Base-by-base conservation (phyloP, 257 asterid genomes). In the Cinchona pubescens region DNA sequence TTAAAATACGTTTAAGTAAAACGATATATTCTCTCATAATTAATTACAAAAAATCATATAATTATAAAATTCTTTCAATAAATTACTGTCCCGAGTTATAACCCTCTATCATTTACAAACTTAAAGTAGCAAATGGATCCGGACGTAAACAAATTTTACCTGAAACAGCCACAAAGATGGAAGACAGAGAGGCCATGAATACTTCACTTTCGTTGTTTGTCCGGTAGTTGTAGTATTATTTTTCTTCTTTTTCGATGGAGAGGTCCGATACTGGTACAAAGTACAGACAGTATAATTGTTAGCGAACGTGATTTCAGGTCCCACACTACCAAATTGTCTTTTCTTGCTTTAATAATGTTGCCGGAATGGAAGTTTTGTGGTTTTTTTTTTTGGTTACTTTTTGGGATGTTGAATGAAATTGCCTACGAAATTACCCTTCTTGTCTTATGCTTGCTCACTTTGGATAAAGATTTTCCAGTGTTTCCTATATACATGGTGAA, bases 141-240 rank as follows among this genome's bases (percentile, higher is more conserved):
- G n/a, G n/a, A n/a, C n/a, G n/a, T n/a, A n/a, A n/a, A n/a, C n/a
- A n/a, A n/a, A n/a, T n/a, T n/a, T n/a, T n/a, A n/a, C n/a, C n/a
- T n/a, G n/a, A n/a, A n/a, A n/a, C n/a, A 19, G 61, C 42, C 73
- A n/a, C 10, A 25, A 15, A 43, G 23, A 27, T 19, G 59, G 21
- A 21, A 19, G n/a, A 30, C 42, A n/a, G 16, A 32, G 7, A 14
- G 53, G 35, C 58, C 51, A 38, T 12, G 16, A 1, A 5, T 67
- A 37, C 59, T 45, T 29, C 73, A 7, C 59, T 68, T 45, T 68
- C 40, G 40, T 45, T 45, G 37, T 23, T 30, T 71, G 75, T 71
- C 66, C 75, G 27, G 18, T 25, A 58, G 8, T n/a, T n/a, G n/a
- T n/a, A n/a, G n/a, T n/a, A n/a, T n/a, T n/a, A n/a, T n/a, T n/a